Percentiles rank a stretch among this genome's conserved stretches.
These are phyloP conservation scores for Leccinum angustisporum DNA, from an alignment of 1,284 basidiomycete species.

Conservation along the genomic window DNA sequence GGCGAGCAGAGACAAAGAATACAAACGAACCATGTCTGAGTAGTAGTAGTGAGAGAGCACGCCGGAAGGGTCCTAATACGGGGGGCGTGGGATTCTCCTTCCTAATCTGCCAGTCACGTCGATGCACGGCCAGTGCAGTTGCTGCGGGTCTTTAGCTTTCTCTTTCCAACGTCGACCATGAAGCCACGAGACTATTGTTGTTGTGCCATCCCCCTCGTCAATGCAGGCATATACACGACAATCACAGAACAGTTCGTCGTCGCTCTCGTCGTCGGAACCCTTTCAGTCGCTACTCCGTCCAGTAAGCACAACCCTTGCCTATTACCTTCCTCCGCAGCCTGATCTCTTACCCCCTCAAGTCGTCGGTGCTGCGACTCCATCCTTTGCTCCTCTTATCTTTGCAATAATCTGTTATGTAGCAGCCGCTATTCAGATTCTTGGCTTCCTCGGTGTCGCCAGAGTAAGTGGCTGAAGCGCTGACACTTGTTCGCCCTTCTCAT, in stretches of 20 bases:
- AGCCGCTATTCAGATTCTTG: constrained; percentile 72
- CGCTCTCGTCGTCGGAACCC: constrained; percentile 69
- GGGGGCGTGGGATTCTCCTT: constrained; percentile 23
- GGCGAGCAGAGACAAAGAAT: constrained; percentile 39
- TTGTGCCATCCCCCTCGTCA: constrained; percentile 83
- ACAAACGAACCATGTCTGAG: constrained; percentile 44
- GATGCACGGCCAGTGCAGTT: neutral
- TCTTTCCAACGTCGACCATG: constrained; percentile 35
- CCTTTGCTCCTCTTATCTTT: constrained; percentile 72
- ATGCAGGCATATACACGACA: constrained; percentile 83
- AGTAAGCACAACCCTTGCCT: constrained; percentile 49
- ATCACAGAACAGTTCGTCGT: constrained; percentile 74
- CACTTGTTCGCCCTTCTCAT: neutral
- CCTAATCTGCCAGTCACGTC: constrained; percentile 8
- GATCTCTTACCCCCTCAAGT: constrained; percentile 1
- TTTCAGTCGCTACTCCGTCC: constrained; percentile 76
- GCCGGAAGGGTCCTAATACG: constrained; percentile 10
- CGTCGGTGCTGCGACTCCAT: constrained; percentile 61
- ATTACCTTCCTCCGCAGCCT: neutral
- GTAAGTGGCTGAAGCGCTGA: constrained; percentile 41
- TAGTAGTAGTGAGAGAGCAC: neutral
- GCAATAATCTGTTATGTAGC: constrained; percentile 74
- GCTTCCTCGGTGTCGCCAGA: constrained; percentile 78
- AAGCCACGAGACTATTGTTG: constrained; percentile 77
- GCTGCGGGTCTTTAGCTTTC: neutral